Conservation (phyloP, 768 basidiomycete species). For the Suillus paluster region DNA sequence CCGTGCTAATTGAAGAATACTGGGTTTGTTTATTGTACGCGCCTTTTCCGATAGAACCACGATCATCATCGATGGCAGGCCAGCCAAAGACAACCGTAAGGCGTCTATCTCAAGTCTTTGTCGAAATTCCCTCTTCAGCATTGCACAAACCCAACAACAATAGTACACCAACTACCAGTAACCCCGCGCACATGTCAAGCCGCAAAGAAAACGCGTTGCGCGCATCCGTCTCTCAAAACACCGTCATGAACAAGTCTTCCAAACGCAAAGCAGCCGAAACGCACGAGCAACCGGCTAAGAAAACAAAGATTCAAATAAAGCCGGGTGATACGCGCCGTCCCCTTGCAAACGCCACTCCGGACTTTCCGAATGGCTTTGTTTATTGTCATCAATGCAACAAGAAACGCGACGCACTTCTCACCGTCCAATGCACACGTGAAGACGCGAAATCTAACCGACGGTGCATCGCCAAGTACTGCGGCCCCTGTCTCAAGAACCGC, state of each 20-base stretch:
- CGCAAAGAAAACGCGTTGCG: constrained; percentile 51
- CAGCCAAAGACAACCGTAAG: constrained; percentile 19
- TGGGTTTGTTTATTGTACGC: constrained; percentile 17
- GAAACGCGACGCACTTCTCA: constrained; percentile 54
- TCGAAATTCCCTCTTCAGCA: constrained; percentile 62
- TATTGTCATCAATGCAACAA: constrained; percentile 77
- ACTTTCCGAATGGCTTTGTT: constrained; percentile 44
- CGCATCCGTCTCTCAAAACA: constrained; percentile 36
- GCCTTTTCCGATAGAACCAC: constrained; percentile 23
- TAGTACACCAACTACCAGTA: constrained; percentile 15
- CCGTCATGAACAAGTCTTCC: constrained; percentile 34
- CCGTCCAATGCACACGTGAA: constrained; percentile 43
- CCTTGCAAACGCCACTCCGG: constrained; percentile 25
- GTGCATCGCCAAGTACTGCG: constrained; percentile 67
- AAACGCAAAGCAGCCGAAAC: constrained; percentile 58
- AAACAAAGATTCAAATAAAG: constrained; percentile 24
- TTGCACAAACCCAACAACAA: constrained; percentile 32
- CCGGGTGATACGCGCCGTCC: constrained; percentile 18
- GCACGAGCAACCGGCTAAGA: constrained; percentile 24
- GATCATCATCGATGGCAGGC: constrained; percentile 26
- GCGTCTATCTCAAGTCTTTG: constrained; percentile 53
- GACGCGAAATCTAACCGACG: constrained; percentile 39
- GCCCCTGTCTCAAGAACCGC: constrained; percentile 65
- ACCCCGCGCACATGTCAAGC: constrained; percentile 31
- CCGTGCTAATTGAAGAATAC: constrained; percentile 31